Evolutionary conservation across 179 eudicot species (phyloP).

Genomic region (Dionaea muscipula): DNA sequence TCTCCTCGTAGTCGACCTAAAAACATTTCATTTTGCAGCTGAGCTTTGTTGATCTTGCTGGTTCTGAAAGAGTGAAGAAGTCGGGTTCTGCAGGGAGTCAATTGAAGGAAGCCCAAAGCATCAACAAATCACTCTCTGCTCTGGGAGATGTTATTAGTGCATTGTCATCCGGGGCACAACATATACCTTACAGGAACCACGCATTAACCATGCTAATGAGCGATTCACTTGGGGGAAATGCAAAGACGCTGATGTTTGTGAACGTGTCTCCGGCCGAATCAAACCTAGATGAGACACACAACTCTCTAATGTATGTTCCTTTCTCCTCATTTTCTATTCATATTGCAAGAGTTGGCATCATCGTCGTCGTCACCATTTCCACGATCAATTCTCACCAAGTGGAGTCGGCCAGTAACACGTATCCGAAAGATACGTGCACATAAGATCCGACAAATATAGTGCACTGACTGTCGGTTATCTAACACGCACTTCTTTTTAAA

Average conservation of each 20-base stretch:
- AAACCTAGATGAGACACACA: constrained; percentile 89
- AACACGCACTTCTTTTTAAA: too few species aligned
- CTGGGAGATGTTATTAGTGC: constrained; percentile 99
- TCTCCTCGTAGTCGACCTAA: not conserved
- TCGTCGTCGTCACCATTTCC: too few species aligned
- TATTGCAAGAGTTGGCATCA: not conserved
- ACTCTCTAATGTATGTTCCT: constrained; percentile 68
- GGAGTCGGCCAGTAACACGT: too few species aligned
- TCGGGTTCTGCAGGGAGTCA: constrained; percentile 73
- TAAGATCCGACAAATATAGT: too few species aligned
- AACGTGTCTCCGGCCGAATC: constrained; percentile 96
- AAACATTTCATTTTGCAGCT: constrained; percentile 32
- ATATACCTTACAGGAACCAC: constrained; percentile 94
- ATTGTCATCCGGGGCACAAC: constrained; percentile 67
- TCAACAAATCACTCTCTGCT: constrained; percentile 93
- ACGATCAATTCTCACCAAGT: too few species aligned
- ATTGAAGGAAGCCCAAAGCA: constrained; percentile 96
- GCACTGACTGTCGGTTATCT: too few species aligned
- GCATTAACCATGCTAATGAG: constrained; percentile 97
- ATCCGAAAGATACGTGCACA: too few species aligned
- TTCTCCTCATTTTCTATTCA: not conserved
- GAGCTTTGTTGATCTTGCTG: constrained; percentile 90
- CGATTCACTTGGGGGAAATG: constrained; percentile 97
- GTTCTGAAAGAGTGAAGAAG: constrained; percentile 75
- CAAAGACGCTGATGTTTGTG: constrained; percentile 96